Evolutionary conservation across 768 basidiomycete species (phyloP).

Genomic region (Austroboletus eburneus): DNA sequence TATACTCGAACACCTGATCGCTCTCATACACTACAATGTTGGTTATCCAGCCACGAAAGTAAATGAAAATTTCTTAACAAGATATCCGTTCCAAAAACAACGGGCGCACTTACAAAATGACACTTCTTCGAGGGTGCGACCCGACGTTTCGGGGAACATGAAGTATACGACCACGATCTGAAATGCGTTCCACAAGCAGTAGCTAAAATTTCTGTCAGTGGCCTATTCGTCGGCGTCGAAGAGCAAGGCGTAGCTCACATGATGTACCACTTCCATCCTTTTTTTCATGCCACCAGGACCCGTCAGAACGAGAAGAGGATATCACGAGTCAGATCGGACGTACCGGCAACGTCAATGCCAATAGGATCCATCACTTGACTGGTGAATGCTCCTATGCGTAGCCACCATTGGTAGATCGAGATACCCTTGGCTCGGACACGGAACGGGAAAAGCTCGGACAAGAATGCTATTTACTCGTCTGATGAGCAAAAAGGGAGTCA

Average conservation of each 20-base stretch:
- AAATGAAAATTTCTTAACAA: not conserved
- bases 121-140: slow-evolving; percentile 17
- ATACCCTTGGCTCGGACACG: slow-evolving; percentile 58
- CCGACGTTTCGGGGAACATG: slow-evolving; percentile 19
- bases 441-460: slow-evolving; percentile 63
- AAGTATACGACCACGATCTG: slow-evolving; percentile 13
- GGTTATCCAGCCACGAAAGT: not conserved
- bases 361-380: slow-evolving; percentile 10
- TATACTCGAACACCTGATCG: too few species aligned
- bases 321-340: too few species aligned
- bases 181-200: slow-evolving; percentile 17
- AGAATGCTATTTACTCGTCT: slow-evolving; percentile 54
- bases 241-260: slow-evolving; percentile 1
- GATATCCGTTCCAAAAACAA: not conserved
- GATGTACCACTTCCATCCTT: slow-evolving; percentile 13
- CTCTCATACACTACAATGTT: slow-evolving; percentile 5
- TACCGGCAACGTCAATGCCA: slow-evolving; percentile 5
- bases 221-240: not conserved
- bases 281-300: not conserved
- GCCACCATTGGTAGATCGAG: slow-evolving; percentile 56
- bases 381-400: slow-evolving; percentile 30
- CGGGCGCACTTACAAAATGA: slow-evolving; percentile 10
- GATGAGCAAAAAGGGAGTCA: too few species aligned
- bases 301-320: not conserved
- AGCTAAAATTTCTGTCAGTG: slow-evolving; percentile 2